These are phyloP conservation scores for Pinus taeda DNA, from an alignment of 75 land plant species.

Conservation along the genomic window DNA sequence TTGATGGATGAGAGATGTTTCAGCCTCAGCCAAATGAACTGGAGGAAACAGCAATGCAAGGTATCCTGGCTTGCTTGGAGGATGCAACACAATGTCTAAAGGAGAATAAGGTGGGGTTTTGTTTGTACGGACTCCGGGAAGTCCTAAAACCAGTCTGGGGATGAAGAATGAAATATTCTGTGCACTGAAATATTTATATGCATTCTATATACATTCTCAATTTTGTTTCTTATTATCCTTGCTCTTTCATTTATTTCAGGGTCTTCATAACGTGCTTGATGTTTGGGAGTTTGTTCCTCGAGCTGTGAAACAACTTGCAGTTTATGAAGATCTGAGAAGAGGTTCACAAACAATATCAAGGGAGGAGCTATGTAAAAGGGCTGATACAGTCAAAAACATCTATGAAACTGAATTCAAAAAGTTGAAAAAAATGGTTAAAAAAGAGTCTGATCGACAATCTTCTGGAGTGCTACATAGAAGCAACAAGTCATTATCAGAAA, in stretches of 20 bases:
- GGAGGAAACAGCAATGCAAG: conserved; percentile 25
- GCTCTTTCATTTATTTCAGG: conserved; percentile 12
- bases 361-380: conserved; percentile 4
- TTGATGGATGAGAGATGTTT: not conserved
- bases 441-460: not conserved
- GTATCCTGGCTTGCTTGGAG: conserved; percentile 35
- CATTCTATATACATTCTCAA: not conserved
- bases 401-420: conserved; percentile 8
- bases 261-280: conserved; percentile 16
- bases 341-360: conserved; percentile 4
- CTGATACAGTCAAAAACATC: not conserved
- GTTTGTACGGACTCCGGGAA: not conserved
- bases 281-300: conserved; percentile 32
- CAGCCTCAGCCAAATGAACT: conserved; percentile 29
- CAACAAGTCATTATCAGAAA: not conserved
- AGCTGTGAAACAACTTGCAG: conserved; percentile 33
- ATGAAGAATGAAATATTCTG: not conserved
- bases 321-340: conserved; percentile 12
- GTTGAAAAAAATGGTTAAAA: not conserved
- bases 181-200: not conserved
- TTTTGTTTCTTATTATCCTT: not conserved
- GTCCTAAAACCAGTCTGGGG: not conserved
- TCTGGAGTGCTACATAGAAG: not conserved
- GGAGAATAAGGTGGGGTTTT: conserved; percentile 20
- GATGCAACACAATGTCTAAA: conserved; percentile 25